These are phyloP conservation scores for Chrysopogon serrulatus DNA, from an alignment of 176 grass and related monocot species.

Conservation along the genomic window DNA sequence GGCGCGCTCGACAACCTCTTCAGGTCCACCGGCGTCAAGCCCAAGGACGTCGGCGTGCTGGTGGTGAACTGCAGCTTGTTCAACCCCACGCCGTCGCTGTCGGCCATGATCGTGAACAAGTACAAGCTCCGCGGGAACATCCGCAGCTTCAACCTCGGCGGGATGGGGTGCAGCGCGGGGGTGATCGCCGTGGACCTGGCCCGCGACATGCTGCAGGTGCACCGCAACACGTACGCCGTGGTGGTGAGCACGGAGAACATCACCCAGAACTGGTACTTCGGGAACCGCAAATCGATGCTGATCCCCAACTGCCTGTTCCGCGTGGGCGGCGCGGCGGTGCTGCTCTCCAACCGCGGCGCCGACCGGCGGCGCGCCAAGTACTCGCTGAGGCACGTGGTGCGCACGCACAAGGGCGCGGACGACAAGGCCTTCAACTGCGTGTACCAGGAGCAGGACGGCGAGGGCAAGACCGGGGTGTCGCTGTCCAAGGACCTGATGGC, in stretches of 20 bases:
- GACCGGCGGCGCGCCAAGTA: conserved; percentile 74
- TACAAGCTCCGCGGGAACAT: conserved; percentile 88
- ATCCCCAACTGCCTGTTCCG: conserved; percentile 87
- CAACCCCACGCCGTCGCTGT: conserved; percentile 84
- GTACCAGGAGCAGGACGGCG: conserved; percentile 85
- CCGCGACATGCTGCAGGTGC: conserved; percentile 70
- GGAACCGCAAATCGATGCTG: conserved; percentile 87
- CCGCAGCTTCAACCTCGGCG: conserved; percentile 73
- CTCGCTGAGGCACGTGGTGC: conserved; percentile 62
- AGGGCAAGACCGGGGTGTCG: conserved; percentile 66
- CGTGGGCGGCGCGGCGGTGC: conserved; percentile 64
- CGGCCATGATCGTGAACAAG: conserved; percentile 87
- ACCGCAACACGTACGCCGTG: conserved; percentile 65
- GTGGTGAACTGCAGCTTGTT: conserved; percentile 96
- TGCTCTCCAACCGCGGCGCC: conserved; percentile 64
- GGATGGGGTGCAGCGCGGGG: conserved; percentile 95
- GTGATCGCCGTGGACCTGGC: conserved; percentile 83
- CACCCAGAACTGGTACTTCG: conserved; percentile 94
- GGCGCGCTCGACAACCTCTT: conserved; percentile 76
- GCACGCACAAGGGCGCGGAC: conserved; percentile 78
- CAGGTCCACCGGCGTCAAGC: conserved; percentile 55
- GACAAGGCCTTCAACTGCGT: conserved; percentile 83
- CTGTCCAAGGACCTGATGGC: conserved; percentile 90
- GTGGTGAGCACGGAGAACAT: conserved; percentile 96
- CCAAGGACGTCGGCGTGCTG: conserved; percentile 75